These are phyloP conservation scores for Colletotrichum sojae DNA, from an alignment of 2,329 filamentous ascomycete species.

Conservation along the genomic window DNA sequence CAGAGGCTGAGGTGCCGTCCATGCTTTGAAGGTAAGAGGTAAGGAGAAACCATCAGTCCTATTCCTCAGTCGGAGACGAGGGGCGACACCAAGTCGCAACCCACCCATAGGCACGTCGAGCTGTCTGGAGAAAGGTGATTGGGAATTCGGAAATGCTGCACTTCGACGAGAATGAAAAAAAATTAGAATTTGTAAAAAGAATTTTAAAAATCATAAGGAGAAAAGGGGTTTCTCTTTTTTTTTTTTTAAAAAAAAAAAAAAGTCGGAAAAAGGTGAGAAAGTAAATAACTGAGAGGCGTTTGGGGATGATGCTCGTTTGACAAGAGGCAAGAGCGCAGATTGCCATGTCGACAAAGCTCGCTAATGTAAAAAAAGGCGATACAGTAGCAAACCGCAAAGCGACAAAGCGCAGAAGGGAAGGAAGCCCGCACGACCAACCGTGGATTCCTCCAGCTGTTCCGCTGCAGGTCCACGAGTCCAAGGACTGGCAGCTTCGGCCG, in stretches of 20 bases:
- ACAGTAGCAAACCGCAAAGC: slow-evolving; percentile 27
- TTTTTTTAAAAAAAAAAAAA: too few relatives aligned
- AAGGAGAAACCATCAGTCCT: not conserved
- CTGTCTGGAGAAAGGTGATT: too few relatives aligned
- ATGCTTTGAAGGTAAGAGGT: not conserved
- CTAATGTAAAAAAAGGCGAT: slow-evolving; percentile 37
- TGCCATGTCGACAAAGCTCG: slow-evolving; percentile 34
- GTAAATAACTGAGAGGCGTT: too few relatives aligned
- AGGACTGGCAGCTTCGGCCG: slow-evolving; percentile 2
- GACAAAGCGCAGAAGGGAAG: not conserved
- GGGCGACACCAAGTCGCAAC: not conserved
- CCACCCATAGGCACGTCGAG: too few relatives aligned
- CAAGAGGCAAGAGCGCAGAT: slow-evolving; percentile 4
- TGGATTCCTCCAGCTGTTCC: too few relatives aligned
- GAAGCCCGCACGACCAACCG: not conserved
- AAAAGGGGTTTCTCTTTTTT: too few relatives aligned
- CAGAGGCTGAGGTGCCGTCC: not conserved
- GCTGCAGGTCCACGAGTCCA: too few relatives aligned
- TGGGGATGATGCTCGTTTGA: not conserved
- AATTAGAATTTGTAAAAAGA: too few relatives aligned
- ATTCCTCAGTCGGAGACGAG: not conserved
- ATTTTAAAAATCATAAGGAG: too few relatives aligned
- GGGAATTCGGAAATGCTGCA: too few relatives aligned
- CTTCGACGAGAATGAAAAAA: too few relatives aligned
- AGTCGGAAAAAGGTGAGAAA: too few relatives aligned